A percentile compares a stretch with the other conserved stretches of the same genome.
These are phyloP conservation scores for Bipolaris oryzae DNA, from an alignment of 2,329 filamentous ascomycete species.

Conservation along the genomic window DNA sequence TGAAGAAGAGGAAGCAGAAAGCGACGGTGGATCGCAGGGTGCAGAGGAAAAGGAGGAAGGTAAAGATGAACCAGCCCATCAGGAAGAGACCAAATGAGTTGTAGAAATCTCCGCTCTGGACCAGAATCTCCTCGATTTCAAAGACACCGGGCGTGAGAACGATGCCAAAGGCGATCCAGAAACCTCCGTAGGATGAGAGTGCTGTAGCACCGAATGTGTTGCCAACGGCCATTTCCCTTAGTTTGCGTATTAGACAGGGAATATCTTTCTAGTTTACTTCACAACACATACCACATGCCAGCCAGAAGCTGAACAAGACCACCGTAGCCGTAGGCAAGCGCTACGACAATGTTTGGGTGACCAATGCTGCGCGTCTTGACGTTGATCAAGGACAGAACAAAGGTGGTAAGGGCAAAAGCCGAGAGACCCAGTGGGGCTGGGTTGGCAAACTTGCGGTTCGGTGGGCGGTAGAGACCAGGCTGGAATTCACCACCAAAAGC, in stretches of 20 bases:
- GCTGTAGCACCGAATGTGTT: constrained; percentile 69
- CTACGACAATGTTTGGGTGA: constrained; percentile 56
- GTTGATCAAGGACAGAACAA: constrained; percentile 62
- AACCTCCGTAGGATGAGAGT: constrained; percentile 66
- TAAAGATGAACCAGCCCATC: constrained; percentile 66
- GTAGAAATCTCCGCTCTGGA: constrained; percentile 50
- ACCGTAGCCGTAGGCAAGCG: constrained; percentile 57
- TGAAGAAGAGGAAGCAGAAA: constrained; percentile 64
- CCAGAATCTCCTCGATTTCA: constrained; percentile 48
- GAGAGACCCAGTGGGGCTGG: constrained; percentile 66
- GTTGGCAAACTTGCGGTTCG: constrained; percentile 60
- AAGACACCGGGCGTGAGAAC: constrained; percentile 62
- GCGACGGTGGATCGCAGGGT: constrained; percentile 64
- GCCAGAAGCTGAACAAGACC: constrained; percentile 59
- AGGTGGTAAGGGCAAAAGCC: constrained; percentile 70
- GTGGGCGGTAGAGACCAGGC: constrained; percentile 55
- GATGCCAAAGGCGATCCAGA: constrained; percentile 67
- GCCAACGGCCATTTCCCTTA: constrained; percentile 62
- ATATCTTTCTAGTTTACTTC: background rate
- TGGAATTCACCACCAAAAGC: constrained; percentile 61
- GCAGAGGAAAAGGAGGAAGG: constrained; percentile 61
- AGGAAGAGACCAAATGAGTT: constrained; percentile 64
- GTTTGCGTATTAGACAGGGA: constrained; percentile 6
- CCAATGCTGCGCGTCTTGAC: constrained; percentile 51
- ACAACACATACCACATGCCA: constrained; percentile 61